Evolutionary conservation across 1,284 basidiomycete genomes (phyloP), one percentile per base, ranked within the genome.

Genomic region (Trichosporon ovoides): DNA sequence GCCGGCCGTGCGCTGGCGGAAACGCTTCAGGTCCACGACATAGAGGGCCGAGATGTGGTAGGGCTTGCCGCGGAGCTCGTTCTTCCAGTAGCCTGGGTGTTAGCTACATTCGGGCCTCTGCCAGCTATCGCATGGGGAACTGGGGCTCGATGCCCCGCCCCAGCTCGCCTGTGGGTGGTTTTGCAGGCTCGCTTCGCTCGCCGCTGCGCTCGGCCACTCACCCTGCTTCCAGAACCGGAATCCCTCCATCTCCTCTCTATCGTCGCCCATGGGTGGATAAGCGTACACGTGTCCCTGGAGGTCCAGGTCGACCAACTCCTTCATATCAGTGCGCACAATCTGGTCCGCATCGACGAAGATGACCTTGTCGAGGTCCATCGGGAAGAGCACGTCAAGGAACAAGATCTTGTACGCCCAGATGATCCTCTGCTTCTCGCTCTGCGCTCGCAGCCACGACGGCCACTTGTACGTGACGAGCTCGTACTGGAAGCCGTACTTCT

Each of bases 331-430:
- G 7, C 96, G 85, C 7, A 98, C 93, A 60, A 98, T 98, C 75
- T 97, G 91, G 74, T 93, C 91, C 22, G 95, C 95, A 71, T 98
- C 95, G 40, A 98, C 95, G 74, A 98, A 98, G 67, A 98, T 95
- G 60, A 98, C 93, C 73, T 96, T 95, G 79, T 95, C 91, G 54
- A 98, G 83, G 76, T 95, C 91, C 85, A 98, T 90, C 3, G 95
- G 95, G 84, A 98, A 98, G 7, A 98, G 83, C 7, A 98, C 94
- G 69, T 98, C 95, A 28, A 98, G 84, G 83, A 98, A 98, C 37
- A 98, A 84, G 62, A 98, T 98, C 80, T 98, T 98, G 82, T 98
- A 97, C n/a, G 90, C 96, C 95, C 95, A 98, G 68, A 98, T 98
- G 58, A 93, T 89, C 18, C 95, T 84, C 76, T 98, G 95, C 77